Base-by-base conservation (phyloP, 2,329 filamentous ascomycete species). In the Didymella pinodella region DNA sequence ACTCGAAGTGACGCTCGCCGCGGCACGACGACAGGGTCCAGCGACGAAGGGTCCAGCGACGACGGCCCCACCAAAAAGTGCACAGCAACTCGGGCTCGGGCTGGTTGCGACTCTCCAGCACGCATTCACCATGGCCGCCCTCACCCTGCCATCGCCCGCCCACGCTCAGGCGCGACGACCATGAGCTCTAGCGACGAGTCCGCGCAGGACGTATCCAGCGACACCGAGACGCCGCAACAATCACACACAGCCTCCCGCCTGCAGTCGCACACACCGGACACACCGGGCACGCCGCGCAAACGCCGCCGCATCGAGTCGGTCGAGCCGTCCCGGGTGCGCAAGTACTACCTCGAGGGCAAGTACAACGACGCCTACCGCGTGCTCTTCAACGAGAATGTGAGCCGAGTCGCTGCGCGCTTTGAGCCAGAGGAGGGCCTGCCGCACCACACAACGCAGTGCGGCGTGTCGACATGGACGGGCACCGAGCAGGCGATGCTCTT, bases 401-500 rank as follows among this genome's bases (percentile, higher is more conserved):
- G 28, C 20, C 57, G 59, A 14, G 65, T 65, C 1, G 65, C 65
- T 16, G 45, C 60, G 22, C 66, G 65, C 38, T 70, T 72, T 40
- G 57, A 61, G 25, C 41, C 54, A 5, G 45, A 48, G 20, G 32
- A 45, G 14, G 54, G 45, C 32, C 12, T 32, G 40, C 63, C 61
- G 43, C 64, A 56, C 58, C 74, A 47, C 49, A 78, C 34, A 83
- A 56, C 84, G 2, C 90, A 92, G 67, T 78, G 93, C 49, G 93
- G 92, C 22, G 81, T 86, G 26, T 87, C 88, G 0, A 65, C 77
- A 11, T 98, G 94, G 94, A 88, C 85, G 0, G 61, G 83, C 0
- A 67, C 79, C 1, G 93, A 97, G 70, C 96, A 96, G 72, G 79
- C 84, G 1, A 66, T 80, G 0, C 85, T 97, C 57, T 96, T 92